Conservation (phyloP, 2,329 filamentous ascomycete species). For the Parafenestella ontariensis region DNA sequence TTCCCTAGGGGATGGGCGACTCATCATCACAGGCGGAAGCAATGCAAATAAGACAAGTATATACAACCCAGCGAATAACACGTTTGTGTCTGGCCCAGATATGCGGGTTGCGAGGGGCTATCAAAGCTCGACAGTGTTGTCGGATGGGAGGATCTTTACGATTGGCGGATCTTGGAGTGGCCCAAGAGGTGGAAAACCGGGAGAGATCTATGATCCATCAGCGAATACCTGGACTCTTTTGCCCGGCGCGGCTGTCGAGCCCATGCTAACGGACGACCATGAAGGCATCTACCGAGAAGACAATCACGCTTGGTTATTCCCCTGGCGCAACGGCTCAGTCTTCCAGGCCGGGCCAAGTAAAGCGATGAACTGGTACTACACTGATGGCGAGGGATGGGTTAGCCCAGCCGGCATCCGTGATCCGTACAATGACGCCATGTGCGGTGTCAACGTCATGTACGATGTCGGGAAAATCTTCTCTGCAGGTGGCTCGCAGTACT, state of each 20-base stretch:
- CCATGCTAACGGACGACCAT: conserved; percentile 25
- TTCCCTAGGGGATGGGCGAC: conserved; percentile 18
- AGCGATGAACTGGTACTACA: conserved; percentile 63
- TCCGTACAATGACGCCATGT: conserved; percentile 40
- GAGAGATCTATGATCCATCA: conserved; percentile 23
- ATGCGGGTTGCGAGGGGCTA: conserved; percentile 27
- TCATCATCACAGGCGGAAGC: conserved; percentile 27
- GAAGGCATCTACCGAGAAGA: conserved; percentile 23
- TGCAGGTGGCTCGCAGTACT: conserved; percentile 23
- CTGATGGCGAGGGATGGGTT: conserved; percentile 51
- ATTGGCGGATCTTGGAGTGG: conserved; percentile 29
- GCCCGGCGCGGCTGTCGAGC: conserved; percentile 21
- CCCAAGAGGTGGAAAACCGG: conserved; percentile 15
- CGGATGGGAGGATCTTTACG: conserved; percentile 26
- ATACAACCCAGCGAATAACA: conserved; percentile 20
- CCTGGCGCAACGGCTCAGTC: conserved; percentile 39
- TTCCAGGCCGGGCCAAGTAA: conserved; percentile 62
- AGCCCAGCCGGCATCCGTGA: conserved; percentile 52
- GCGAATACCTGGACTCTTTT: conserved; percentile 22
- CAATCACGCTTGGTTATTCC: conserved; percentile 32
- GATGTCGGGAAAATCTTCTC: conserved; percentile 51
- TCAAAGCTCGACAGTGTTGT: conserved; percentile 22
- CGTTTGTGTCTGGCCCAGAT: conserved; percentile 16
- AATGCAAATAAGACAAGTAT: conserved; percentile 26
- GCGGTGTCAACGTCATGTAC: conserved; percentile 59